A percentile compares a stretch with the other conserved stretches of the same genome.
Conservation (phyloP, 768 basidiomycete genomes). For the Lactarius akahatsu region DNA sequence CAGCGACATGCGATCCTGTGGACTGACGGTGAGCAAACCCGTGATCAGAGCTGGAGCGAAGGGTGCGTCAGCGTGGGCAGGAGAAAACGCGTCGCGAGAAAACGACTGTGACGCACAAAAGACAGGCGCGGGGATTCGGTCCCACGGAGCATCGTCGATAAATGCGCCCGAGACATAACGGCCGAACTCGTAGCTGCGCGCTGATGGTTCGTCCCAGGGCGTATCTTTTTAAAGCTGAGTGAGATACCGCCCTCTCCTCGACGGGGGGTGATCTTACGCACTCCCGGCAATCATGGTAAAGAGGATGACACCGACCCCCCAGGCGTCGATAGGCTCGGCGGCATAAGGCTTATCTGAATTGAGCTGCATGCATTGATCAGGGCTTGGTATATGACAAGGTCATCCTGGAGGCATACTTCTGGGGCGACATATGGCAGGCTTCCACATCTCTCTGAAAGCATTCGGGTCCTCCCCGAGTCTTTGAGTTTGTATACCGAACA, state of each 20-base stretch:
- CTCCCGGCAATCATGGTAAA: conserved; percentile 91
- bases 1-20: conserved; percentile 64
- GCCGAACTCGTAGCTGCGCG: conserved; percentile 73
- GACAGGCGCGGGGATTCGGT: conserved; percentile 50
- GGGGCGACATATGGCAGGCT: conserved; percentile 94
- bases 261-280: conserved; percentile 42
- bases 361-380: conserved; percentile 46
- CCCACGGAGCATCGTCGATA: conserved; percentile 79
- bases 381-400: not conserved
- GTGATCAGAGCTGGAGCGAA: conserved; percentile 63
- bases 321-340: conserved; percentile 93
- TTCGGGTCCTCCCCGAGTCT: conserved; percentile 70
- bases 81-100: not conserved
- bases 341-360: conserved; percentile 66
- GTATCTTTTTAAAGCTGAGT: conserved; percentile 60
- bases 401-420: conserved; percentile 54
- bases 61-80: not conserved
- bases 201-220: conserved; percentile 95
- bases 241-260: not conserved
- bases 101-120: conserved; percentile 54
- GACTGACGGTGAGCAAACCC: conserved; percentile 70
- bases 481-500: conserved; percentile 88
- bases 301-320: conserved; percentile 94
- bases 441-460: conserved; percentile 80
- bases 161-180: conserved; percentile 73